phyloP scores from a whole-genome alignment of 345 rosid species.

The Kernera saxatilis region DNA sequence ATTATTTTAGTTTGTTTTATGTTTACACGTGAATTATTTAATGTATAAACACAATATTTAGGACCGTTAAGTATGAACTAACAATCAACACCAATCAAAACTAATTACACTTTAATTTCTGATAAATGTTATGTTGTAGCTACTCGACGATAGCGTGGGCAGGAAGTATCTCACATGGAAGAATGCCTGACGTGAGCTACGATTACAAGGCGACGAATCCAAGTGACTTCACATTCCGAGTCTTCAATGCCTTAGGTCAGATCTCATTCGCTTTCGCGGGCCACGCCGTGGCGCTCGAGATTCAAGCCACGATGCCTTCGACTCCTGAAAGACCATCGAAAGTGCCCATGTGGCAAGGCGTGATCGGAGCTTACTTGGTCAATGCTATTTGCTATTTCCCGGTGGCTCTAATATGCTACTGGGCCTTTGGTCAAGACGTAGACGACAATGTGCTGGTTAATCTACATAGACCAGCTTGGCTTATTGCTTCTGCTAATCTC shows the following conservation, averaged over 20 bases:
- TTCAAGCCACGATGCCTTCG: constrained; percentile 95
- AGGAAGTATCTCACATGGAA: constrained; percentile 64
- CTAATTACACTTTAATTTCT: neutral
- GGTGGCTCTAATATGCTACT: constrained; percentile 80
- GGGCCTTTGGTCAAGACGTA: constrained; percentile 82
- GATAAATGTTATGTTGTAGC: constrained; percentile 31
- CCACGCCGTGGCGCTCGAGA: constrained; percentile 87
- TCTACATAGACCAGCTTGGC: constrained; percentile 72
- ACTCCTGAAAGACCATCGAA: constrained; percentile 79
- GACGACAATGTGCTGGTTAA: constrained; percentile 67
- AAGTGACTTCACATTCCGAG: constrained; percentile 55
- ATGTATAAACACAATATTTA: no score
- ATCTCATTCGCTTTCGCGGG: constrained; percentile 92
- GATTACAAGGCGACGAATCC: constrained; percentile 46
- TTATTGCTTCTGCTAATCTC: constrained; percentile 85
- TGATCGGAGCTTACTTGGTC: constrained; percentile 63
- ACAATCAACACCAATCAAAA: no score
- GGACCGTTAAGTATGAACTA: no score
- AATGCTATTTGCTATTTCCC: constrained; percentile 93
- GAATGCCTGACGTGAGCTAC: constrained; percentile 54
- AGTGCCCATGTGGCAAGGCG: constrained; percentile 94
- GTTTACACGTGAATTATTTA: no score
- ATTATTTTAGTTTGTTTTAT: no score
- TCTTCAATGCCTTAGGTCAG: constrained; percentile 78
- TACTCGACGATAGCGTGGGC: constrained; percentile 96